phyloP scores from a whole-genome alignment of 2,329 filamentous ascomycete genomes.

The Apiospora malaysiana region DNA sequence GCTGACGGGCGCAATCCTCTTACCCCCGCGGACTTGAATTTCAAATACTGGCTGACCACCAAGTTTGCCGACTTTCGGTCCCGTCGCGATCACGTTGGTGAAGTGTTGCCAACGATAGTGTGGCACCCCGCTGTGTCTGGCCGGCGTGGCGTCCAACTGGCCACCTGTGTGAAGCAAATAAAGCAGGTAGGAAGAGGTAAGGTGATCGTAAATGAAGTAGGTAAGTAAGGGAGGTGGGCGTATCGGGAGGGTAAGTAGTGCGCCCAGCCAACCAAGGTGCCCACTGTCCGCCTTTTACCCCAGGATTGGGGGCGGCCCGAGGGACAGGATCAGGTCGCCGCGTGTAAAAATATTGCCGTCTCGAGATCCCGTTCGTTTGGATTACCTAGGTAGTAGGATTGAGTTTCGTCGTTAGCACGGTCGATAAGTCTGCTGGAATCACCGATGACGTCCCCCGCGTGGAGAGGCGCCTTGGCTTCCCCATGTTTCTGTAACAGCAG shows the following conservation, averaged over 20 bases:
- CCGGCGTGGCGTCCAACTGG: not conserved
- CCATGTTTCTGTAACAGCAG: conserved; percentile 6
- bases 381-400: conserved; percentile 7
- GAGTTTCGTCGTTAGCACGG: not conserved
- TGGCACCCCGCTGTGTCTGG: not conserved
- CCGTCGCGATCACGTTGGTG: not conserved
- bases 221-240: no score
- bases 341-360: not conserved
- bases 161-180: not conserved
- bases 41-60: not conserved
- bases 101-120: not conserved
- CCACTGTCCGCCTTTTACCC: not conserved
- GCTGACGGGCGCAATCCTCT: not conserved
- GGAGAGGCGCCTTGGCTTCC: not conserved
- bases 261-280: not conserved
- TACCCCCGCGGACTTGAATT: not conserved
- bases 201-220: no score
- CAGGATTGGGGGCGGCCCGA: not conserved
- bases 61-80: not conserved
- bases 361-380: not conserved
- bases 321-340: not conserved
- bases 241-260: not conserved
- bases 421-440: not conserved
- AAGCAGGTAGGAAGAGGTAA: no score
- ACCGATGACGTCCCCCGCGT: not conserved